Evolutionary conservation across 2,329 filamentous ascomycete genomes (phyloP).

Genomic region (Aspergillus phoenicis): DNA sequence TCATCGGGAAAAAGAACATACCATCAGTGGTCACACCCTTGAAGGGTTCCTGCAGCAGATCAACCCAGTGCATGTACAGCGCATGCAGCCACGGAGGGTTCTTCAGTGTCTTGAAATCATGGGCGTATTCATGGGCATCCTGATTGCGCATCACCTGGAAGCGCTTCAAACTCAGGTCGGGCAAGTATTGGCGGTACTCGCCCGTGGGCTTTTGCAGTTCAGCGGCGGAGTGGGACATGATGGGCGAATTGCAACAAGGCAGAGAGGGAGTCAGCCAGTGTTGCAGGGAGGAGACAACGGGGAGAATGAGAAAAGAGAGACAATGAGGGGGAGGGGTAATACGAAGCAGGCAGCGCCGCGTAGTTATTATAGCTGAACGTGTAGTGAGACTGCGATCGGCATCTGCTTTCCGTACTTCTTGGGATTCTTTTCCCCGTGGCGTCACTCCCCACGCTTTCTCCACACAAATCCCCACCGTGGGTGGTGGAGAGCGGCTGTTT

Average conservation of each 20-base stretch:
- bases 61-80: constrained; percentile 61
- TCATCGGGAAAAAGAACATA: constrained; percentile 29
- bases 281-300: not conserved
- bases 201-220: constrained; percentile 8
- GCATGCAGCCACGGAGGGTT: constrained; percentile 69
- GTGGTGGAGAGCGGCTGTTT: not conserved
- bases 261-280: not conserved
- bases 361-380: not conserved
- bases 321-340: not conserved
- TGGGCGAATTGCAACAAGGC: not conserved
- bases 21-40: constrained; percentile 72
- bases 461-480: not conserved
- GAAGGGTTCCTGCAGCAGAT: constrained; percentile 65
- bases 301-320: not conserved
- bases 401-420: not conserved
- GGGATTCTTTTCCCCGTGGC: not conserved
- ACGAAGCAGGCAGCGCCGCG: not conserved
- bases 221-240: constrained; percentile 6
- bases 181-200: constrained; percentile 61
- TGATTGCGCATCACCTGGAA: constrained; percentile 67
- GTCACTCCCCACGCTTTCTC: constrained; percentile 2
- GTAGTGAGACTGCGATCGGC: not conserved
- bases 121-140: constrained; percentile 64
- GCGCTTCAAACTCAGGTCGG: constrained; percentile 62
- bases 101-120: constrained; percentile 60